Base-by-base conservation (phyloP, 2,329 filamentous ascomycete species). In the Colletotrichum lini region DNA sequence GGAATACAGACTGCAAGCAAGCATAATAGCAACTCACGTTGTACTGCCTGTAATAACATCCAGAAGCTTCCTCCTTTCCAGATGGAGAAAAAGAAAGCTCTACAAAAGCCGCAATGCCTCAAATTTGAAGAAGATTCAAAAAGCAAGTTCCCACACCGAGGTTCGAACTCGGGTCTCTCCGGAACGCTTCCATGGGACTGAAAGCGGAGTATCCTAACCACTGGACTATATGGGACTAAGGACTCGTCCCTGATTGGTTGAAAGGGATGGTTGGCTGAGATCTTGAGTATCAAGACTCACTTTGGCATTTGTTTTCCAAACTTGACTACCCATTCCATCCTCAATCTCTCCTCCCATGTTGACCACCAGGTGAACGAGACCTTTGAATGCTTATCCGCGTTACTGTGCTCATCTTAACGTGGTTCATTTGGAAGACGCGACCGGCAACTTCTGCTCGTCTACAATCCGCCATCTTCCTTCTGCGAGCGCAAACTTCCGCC, bases 121-220 rank as follows among this genome's bases (percentile, higher is more conserved):
- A 30, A 30, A 1, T 30, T 35, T 8, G 2, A 35, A 15, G 3
- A 15, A 9, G 10, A 18, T 16, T 2, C 10, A 57, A 35, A 60
- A 13, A n/a, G 1, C 3, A 6, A 40, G 45, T 61, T 61, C 58
- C 58, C 58, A 40, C 58, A 61, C 58, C 58, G 58, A 61, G 58
- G 58, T 61, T 61, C 58, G 58, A 61, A 61, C 58, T 61, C 58
- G 58, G 58, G 58, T 61, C 58, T 61, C 58, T 61, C 58, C 58
- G 58, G 58, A 50, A 8, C 58, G 58, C 45, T 61, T 61, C 44
- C n/a, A 61, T 9, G 54, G 44, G 30, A 61, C 5, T 61, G 58
- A 61, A 61, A 61, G 58, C 58, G 58, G 58, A 50, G 58, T 61
- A 61, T 61, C 58, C 58, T 61, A 50, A 61, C 58, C 58, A 61